Evolutionary conservation across 306 rosid genomes (phyloP).

Genomic region (Myrica gale): DNA sequence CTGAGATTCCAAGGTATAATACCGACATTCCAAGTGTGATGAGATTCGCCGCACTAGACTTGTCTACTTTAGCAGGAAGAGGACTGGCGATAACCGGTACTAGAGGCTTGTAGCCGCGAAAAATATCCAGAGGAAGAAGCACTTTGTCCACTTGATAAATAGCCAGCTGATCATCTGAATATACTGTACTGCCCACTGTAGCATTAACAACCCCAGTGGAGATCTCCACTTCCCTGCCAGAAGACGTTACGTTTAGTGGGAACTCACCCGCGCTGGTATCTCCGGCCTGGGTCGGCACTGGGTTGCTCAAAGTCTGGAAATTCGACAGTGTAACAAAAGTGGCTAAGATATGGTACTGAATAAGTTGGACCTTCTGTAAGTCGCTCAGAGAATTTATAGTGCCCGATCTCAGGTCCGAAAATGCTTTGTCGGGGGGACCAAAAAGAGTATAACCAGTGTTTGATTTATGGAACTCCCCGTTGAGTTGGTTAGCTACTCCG

Average conservation of each 20-base stretch:
- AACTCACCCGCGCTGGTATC: constrained; percentile 31
- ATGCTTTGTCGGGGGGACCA: constrained; percentile 33
- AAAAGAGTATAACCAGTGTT: constrained; percentile 26
- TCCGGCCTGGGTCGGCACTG: constrained; percentile 51
- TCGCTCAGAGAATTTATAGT: constrained; percentile 31
- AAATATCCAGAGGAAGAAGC: constrained; percentile 44
- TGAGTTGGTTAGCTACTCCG: constrained; percentile 37
- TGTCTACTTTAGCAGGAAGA: not conserved
- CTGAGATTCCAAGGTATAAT: constrained; percentile 29
- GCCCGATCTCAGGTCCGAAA: constrained; percentile 33
- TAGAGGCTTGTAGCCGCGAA: constrained; percentile 33
- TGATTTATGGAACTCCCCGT: constrained; percentile 35
- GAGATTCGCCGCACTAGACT: constrained; percentile 18
- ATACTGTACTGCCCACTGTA: constrained; percentile 39
- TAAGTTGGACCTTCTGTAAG: constrained; percentile 40
- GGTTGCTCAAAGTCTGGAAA: constrained; percentile 52
- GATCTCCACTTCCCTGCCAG: constrained; percentile 43
- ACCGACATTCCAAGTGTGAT: constrained; percentile 14
- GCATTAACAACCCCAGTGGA: constrained; percentile 52
- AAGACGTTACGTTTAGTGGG: constrained; percentile 46
- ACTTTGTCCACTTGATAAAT: constrained; percentile 48
- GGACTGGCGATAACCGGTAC: constrained; percentile 17
- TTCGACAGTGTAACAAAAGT: constrained; percentile 39
- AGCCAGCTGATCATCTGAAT: constrained; percentile 42
- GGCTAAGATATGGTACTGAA: constrained; percentile 50